Base-by-base conservation (phyloP, 805 yeast species). In the Yarrowia keelungensis region DNA sequence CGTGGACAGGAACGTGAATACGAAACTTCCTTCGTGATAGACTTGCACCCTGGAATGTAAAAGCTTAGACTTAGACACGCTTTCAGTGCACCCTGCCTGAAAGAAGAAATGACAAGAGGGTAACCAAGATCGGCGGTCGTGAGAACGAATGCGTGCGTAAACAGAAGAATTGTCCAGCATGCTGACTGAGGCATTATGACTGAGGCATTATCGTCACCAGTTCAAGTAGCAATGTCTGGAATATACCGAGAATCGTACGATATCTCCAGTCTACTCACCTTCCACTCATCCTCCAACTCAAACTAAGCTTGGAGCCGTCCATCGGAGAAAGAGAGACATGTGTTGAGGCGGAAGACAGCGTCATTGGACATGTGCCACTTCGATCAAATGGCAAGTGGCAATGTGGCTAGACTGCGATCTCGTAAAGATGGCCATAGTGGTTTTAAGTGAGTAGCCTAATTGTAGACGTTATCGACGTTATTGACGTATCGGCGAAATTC, bases 1-100 rank as follows among this genome's bases (percentile, higher is more conserved):
- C 12, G 39, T 38, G 39, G 39, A 38, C 39, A 5, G 15, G 15
- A n/a, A 5, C 16, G 38, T 32, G 36, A n/a, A 50, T 50, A 50
- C 54, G 54, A 50, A 50, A 50, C 54, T n/a, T 32, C 19, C 9
- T 10, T 10, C 19, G 39, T 32, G 35, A 50, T 50, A 35, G 42
- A 50, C 15, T 35, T 12, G 41, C 41, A 50, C 56, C 54, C 56
- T 50, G 56, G 56, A 50, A 50, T 50, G 35, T 12, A 5, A 46
- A 46, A 46, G 51, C 36, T 42, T 9, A 42, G 47, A 43, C 12
- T 16, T 26, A 3, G 9, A 16, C 26, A 46, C 50, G 46, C 35
- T 7, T 46, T 19, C n/a, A 19, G 35, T 15, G 53, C 36, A 32
- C 53, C 53, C 53, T 49, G 53, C 53, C 26, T 47, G 47, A 26